phyloP scores from a whole-genome alignment of 202 grass and related monocot genomes.

The Schoenoplectus tabernaemontani region DNA sequence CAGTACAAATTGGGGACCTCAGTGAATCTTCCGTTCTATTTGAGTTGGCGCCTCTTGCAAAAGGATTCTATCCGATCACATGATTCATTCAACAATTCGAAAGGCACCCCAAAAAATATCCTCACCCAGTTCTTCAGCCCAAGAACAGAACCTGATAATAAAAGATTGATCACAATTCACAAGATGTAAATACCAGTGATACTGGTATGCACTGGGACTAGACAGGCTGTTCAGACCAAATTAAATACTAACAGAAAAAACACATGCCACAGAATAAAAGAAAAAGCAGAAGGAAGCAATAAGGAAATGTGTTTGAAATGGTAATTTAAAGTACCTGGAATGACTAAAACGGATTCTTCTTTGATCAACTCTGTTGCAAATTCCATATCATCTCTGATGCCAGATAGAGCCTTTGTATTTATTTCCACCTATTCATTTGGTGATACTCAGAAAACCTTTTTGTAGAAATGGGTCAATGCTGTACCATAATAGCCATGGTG shows the following conservation, averaged over 20 bases:
- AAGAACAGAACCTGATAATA: conserved; percentile 57
- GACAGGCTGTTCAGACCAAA: background rate
- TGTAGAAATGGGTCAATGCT: background rate
- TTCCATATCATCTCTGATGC: conserved; percentile 63
- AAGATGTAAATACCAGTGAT: background rate
- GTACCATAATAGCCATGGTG: background rate
- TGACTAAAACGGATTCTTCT: conserved; percentile 76
- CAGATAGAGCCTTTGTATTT: conserved; percentile 45
- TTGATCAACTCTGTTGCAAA: conserved; percentile 76
- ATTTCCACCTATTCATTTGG: conserved; percentile 58
- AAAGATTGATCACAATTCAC: conserved; percentile 9
- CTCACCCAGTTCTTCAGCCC: conserved; percentile 88
- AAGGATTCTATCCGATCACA: conserved; percentile 71
- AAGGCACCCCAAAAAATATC: conserved; percentile 73
- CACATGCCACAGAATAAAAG: too few relatives aligned
- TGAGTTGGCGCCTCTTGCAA: conserved; percentile 42
- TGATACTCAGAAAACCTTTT: background rate
- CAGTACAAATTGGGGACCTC: conserved; percentile 1
- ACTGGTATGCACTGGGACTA: background rate
- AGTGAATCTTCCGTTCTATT: conserved; percentile 3
- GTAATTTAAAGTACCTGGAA: conserved; percentile 48
- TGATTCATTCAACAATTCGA: conserved; percentile 42
- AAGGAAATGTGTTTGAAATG: background rate
- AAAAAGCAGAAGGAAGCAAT: too few relatives aligned
- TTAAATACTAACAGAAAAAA: background rate